A percentile compares a stretch with the other conserved stretches of the same genome.
These are phyloP conservation scores for Diaporthe sp. DNA, from an alignment of 2,329 filamentous ascomycete species.

Conservation along the genomic window DNA sequence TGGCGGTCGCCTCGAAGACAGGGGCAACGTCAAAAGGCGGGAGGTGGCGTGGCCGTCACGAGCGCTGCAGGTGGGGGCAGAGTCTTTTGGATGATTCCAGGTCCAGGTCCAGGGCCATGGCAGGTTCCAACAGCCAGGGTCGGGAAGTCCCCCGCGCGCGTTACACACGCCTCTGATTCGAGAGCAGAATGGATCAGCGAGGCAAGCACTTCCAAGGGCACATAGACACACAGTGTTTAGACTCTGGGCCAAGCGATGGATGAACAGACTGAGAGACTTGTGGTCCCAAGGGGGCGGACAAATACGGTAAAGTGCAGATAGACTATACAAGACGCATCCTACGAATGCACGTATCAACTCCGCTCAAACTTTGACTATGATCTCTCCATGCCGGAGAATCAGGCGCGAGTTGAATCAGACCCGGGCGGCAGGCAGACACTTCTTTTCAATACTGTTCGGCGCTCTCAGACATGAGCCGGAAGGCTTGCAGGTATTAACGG, in stretches of 20 bases:
- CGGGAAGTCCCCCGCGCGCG: slow-evolving; percentile 1
- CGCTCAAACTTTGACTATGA: neutral
- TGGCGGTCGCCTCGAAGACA: neutral
- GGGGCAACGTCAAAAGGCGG: neutral
- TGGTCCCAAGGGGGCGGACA: neutral
- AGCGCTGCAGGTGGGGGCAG: slow-evolving; percentile 9
- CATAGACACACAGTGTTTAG: slow-evolving; percentile 10
- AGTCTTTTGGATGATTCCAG: neutral
- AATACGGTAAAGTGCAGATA: neutral
- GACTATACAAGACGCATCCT: neutral
- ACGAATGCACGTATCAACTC: neutral
- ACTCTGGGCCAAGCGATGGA: neutral
- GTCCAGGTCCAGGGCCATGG: neutral
- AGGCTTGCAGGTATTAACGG: too few species aligned
- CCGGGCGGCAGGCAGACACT: neutral
- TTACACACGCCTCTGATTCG: neutral
- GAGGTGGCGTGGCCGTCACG: slow-evolving; percentile 23
- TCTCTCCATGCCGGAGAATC: neutral
- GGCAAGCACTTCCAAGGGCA: slow-evolving; percentile 14
- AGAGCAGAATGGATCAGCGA: slow-evolving; percentile 12
- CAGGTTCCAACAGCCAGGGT: neutral
- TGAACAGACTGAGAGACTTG: neutral
- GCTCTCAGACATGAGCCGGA: neutral
- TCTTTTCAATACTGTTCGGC: neutral
- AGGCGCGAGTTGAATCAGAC: neutral